Conservation (phyloP, 2,329 filamentous ascomycete species). For the Blastomyces silverae region DNA sequence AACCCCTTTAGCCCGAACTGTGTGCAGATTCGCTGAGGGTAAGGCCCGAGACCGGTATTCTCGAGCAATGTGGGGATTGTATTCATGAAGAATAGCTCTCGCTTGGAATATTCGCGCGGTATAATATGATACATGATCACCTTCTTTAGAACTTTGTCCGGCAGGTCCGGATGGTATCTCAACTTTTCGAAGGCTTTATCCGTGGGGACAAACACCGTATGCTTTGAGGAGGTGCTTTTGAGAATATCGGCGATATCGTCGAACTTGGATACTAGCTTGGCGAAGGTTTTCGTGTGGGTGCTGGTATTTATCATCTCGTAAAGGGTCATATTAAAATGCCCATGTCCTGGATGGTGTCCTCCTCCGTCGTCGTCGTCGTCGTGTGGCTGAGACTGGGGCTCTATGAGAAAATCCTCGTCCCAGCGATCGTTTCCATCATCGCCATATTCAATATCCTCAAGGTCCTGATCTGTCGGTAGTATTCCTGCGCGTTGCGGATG, state of each 20-base stretch:
- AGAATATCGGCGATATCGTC: conserved; percentile 64
- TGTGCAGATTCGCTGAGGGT: conserved; percentile 66
- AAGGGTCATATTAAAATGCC: conserved; percentile 60
- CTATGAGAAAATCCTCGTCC: conserved; percentile 7
- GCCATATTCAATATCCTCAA: background rate
- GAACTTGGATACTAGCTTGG: conserved; percentile 66
- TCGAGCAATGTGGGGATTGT: conserved; percentile 66
- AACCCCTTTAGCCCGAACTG: conserved; percentile 58
- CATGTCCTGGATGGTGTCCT: conserved; percentile 29
- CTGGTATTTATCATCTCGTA: conserved; percentile 71
- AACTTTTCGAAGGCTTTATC: conserved; percentile 68
- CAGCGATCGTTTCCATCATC: conserved; percentile 13
- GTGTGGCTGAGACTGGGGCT: background rate
- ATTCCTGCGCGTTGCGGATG: background rate
- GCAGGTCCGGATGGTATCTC: conserved; percentile 53
- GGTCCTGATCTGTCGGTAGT: background rate
- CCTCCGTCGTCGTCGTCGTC: too few relatives aligned
- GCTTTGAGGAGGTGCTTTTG: conserved; percentile 66
- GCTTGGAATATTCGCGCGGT: conserved; percentile 58
- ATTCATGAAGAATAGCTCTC: conserved; percentile 59
- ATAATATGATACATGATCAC: conserved; percentile 70
- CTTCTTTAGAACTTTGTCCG: conserved; percentile 62
- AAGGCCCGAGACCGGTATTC: conserved; percentile 53
- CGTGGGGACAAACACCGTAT: conserved; percentile 74
- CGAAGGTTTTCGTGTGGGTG: conserved; percentile 71